Percentiles rank a stretch among this genome's conserved stretches.
phyloP scores from a whole-genome alignment of 495 filamentous ascomycete genomes.

The Penicillium longicatenatum region DNA sequence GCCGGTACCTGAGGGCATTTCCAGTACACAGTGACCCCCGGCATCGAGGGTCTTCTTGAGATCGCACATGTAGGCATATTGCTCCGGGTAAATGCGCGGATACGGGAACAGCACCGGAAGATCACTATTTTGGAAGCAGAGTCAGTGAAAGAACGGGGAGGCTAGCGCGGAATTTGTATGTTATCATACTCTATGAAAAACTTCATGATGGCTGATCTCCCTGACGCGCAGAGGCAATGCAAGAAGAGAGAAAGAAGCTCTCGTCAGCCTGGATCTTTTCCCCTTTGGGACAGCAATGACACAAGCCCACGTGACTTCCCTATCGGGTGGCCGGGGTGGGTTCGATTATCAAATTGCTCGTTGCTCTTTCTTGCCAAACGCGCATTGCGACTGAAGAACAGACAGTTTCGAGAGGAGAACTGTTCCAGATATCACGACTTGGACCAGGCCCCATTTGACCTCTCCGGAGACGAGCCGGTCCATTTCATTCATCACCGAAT shows the following conservation, averaged over 20 bases:
- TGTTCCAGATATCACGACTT: neutral
- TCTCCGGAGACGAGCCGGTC: constrained; percentile 7
- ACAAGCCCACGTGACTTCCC: constrained; percentile 43
- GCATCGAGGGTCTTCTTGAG: constrained; percentile 95
- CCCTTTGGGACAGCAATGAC: constrained; percentile 42
- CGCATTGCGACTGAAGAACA: constrained; percentile 13
- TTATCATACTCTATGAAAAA: constrained; percentile 86
- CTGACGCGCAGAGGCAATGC: constrained; percentile 21
- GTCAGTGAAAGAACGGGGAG: constrained; percentile 10
- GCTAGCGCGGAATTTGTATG: neutral
- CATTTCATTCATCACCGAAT: constrained; percentile 9
- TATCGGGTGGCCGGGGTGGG: constrained; percentile 36
- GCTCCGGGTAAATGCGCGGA: constrained; percentile 94
- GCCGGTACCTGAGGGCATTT: constrained; percentile 99
- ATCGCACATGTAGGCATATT: constrained; percentile 99
- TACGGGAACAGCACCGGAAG: constrained; percentile 96
- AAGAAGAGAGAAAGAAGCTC: constrained; percentile 14
- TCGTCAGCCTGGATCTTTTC: constrained; percentile 27
- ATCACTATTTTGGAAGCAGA: constrained; percentile 55
- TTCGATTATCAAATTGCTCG: constrained; percentile 12
- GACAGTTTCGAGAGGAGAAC: neutral
- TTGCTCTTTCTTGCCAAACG: constrained; percentile 8
- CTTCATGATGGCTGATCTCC: constrained; percentile 69
- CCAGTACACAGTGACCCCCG: constrained; percentile 93
- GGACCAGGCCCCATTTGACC: neutral